Evolutionary conservation across 805 yeast species (phyloP).

Genomic region (Pichia kluyveri): DNA sequence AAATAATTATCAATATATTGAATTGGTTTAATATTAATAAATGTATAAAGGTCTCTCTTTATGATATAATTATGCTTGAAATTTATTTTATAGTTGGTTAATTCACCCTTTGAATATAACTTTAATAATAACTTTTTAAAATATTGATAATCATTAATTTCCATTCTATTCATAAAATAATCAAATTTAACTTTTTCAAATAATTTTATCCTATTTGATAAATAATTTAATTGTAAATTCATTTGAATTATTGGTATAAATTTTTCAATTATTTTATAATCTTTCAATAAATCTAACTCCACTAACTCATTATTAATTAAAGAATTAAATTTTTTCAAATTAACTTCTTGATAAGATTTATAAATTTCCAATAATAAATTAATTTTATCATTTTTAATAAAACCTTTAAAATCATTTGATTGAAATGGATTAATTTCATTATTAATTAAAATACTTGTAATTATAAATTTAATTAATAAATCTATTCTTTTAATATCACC

Average conservation of each 20-base stretch:
- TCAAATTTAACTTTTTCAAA: conserved; percentile 18
- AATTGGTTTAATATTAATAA: background rate
- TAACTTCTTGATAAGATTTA: conserved; percentile 17
- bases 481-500: conserved; percentile 53
- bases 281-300: conserved; percentile 2
- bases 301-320: conserved; percentile 8
- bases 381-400: conserved; percentile 15
- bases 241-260: conserved; percentile 21
- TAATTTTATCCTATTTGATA: conserved; percentile 14
- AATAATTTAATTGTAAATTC: conserved; percentile 17
- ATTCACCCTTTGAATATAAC: conserved; percentile 17
- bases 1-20: background rate
- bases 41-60: background rate
- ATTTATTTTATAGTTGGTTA: conserved; percentile 20
- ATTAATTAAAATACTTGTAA: conserved; percentile 55
- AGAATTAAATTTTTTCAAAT: conserved; percentile 18
- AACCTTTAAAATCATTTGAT: conserved; percentile 52
- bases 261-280: conserved; percentile 12
- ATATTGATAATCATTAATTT: conserved; percentile 6
- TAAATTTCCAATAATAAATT: conserved; percentile 20
- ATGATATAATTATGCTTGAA: conserved; percentile 13
- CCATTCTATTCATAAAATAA: conserved; percentile 14
- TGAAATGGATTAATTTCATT: conserved; percentile 64
- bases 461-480: conserved; percentile 51
- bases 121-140: conserved; percentile 20